Evolutionary conservation across 148 eudicot genomes (phyloP), one percentile per base, ranked within the genome.

Genomic region (Drosera capensis): DNA sequence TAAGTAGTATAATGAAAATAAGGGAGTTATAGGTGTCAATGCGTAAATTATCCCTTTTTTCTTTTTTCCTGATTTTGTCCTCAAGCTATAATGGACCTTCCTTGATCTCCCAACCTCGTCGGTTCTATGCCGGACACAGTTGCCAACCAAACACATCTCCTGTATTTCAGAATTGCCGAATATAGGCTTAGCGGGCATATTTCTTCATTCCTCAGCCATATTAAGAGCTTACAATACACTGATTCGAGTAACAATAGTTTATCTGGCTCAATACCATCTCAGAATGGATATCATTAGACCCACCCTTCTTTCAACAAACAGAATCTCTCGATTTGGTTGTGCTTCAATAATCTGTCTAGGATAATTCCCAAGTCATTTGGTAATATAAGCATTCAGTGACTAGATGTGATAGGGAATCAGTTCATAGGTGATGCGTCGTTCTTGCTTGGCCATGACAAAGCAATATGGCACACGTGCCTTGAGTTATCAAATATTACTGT

Each of bases 41-140:
- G n/a, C n/a, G n/a, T n/a, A n/a, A n/a, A n/a, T n/a, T n/a, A n/a
- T n/a, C n/a, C n/a, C n/a, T n/a, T n/a, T n/a, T n/a, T n/a, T n/a
- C n/a, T n/a, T n/a, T n/a, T n/a, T n/a, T n/a, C n/a, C n/a, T n/a
- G n/a, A n/a, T n/a, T n/a, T n/a, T n/a, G n/a, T n/a, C n/a, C n/a
- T n/a, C n/a, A n/a, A n/a, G n/a, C n/a, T n/a, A n/a, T n/a, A n/a
- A n/a, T n/a, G 23, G 70, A 61, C 45, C 51, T 78, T 16, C 60
- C 63, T 7, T 63, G 63, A 47, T 60, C 66, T 30, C 59, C 71
- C 15, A 56, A 68, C 23, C n/a, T 79, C 31, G 45, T 60, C 26
- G 81, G 86, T 2, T 38, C 68, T 2, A 66, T 79, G 38, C 87
- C 82, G 0, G 23, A 58, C 2, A 63, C 75, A 0, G 51, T 79